Base-by-base conservation (phyloP, 176 grass and related monocot species). In the sorghum (Sorghum bicolor) region DNA sequence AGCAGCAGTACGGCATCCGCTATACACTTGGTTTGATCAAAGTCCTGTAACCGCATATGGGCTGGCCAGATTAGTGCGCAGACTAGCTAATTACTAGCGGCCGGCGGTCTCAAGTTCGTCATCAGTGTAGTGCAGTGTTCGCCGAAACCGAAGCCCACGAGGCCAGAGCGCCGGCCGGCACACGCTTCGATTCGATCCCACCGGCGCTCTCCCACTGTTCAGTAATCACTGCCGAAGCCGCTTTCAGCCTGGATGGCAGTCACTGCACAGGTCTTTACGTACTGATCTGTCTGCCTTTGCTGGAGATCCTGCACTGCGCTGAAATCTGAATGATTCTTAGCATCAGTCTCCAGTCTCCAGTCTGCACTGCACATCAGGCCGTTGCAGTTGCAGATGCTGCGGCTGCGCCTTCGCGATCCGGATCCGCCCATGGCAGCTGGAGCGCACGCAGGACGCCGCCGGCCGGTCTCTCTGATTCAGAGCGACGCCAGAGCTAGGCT, bases 401-500 rank as follows among this genome's bases (percentile, higher is more conserved):
- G 63, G 19, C 2, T 52, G 13, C 32, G 52, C 20, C 11, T 12
- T 24, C 0, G n/a, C 68, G 68, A 71, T 71, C 37, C 68, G n/a
- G n/a, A n/a, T n/a, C 69, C 12, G 40, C 5, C 40, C 29, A 15
- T 64, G 79, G 36, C 77, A 90, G 84, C 88, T 90, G 88, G 80
- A 90, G 60, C 88, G 88, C 84, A 90, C 30, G 82, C 47, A 32
- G 67, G 26, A 12, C 41, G 77, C 73, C 29, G 55, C 9, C 40
- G 34, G 41, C 9, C 40, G 34, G 41, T 19, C 41, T 80, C 77
- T 34, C 78, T 80, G 40, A 20, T 16, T 13, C 76, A n/a, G 53
- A 52, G 47, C 16, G 19, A 53, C 52, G 36, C 20, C 68, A n/a
- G n/a, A n/a, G n/a, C 30, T 40, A 72, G 50, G 24, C 36, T 32